Percentiles rank a stretch among this genome's conserved stretches.
phyloP scores from a whole-genome alignment of 768 basidiomycete species.

The Antrodiella citrinella region DNA sequence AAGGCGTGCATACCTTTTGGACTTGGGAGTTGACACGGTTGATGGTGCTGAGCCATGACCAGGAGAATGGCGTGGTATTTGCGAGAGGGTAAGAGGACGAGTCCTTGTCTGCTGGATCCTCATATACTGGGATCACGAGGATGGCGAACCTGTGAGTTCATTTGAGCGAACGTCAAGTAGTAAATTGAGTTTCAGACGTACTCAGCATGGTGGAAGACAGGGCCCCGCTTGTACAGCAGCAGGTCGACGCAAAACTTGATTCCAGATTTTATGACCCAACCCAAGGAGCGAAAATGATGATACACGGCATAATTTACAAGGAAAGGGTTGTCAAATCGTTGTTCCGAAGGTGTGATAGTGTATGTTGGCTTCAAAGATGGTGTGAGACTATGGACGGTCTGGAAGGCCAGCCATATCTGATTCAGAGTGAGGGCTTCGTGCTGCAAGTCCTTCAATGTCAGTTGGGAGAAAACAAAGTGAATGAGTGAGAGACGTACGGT shows the following conservation, averaged over 20 bases:
- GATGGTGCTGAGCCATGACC: constrained; percentile 96
- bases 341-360: constrained; percentile 10
- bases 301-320: constrained; percentile 84
- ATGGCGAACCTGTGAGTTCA: constrained; percentile 67
- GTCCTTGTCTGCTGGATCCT: constrained; percentile 65
- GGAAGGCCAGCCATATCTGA: constrained; percentile 61
- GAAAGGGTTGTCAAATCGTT: constrained; percentile 85
- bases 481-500: constrained; percentile 40
- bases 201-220: constrained; percentile 95
- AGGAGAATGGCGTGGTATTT: constrained; percentile 68
- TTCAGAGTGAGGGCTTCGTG: constrained; percentile 43
- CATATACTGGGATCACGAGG: constrained; percentile 86
- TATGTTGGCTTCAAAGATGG: background rate
- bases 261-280: constrained; percentile 94
- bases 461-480: too few relatives aligned
- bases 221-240: constrained; percentile 89
- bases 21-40: constrained; percentile 96
- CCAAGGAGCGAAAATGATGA: constrained; percentile 92
- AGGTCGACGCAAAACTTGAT: constrained; percentile 98
- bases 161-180: background rate
- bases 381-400: constrained; percentile 35
- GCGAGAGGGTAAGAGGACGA: constrained; percentile 56
- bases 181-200: constrained; percentile 31
- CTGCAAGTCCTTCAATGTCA: constrained; percentile 25
- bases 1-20: constrained; percentile 60